Evolutionary conservation across 805 yeast species (phyloP).

Genomic region (Yamadazyma kitorensis): DNA sequence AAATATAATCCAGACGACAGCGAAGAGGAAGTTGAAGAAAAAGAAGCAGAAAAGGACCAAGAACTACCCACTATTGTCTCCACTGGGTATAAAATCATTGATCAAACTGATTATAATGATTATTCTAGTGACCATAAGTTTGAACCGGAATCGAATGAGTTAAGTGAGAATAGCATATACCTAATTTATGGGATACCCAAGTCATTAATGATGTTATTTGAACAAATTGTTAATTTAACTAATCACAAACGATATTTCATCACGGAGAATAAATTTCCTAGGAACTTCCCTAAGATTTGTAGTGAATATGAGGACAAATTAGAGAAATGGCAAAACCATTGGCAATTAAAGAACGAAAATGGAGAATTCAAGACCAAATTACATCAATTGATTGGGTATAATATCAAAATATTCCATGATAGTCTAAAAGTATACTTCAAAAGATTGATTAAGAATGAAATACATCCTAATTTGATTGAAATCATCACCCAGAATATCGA

Average conservation of each 20-base stretch:
- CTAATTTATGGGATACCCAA: slow-evolving; percentile 48
- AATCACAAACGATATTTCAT: slow-evolving; percentile 51
- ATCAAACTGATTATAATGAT: slow-evolving; percentile 10
- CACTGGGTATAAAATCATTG: slow-evolving; percentile 3
- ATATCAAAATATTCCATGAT: slow-evolving; percentile 39
- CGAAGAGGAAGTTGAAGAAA: slow-evolving; percentile 5
- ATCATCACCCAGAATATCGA: no score
- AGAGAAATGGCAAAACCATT: slow-evolving; percentile 42
- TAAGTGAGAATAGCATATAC: slow-evolving; percentile 28
- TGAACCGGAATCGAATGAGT: slow-evolving; percentile 2
- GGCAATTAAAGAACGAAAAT: slow-evolving; percentile 13
- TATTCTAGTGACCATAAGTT: slow-evolving; percentile 7
- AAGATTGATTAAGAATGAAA: slow-evolving; percentile 43
- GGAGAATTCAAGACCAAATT: slow-evolving; percentile 31
- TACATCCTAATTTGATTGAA: slow-evolving; percentile 33
- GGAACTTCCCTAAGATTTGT: slow-evolving; percentile 55
- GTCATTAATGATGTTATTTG: slow-evolving; percentile 44
- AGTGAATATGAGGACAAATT: slow-evolving; percentile 53
- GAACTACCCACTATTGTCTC: neutral
- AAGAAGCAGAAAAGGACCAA: slow-evolving; percentile 1
- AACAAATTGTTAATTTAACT: slow-evolving; percentile 44
- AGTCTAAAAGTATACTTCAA: slow-evolving; percentile 43
- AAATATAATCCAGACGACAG: slow-evolving; percentile 1
- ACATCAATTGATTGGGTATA: slow-evolving; percentile 41
- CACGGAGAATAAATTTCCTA: slow-evolving; percentile 38